Evolutionary conservation across 2,329 filamentous ascomycete genomes (phyloP).

Genomic region (Trichoderma guizhouense): DNA sequence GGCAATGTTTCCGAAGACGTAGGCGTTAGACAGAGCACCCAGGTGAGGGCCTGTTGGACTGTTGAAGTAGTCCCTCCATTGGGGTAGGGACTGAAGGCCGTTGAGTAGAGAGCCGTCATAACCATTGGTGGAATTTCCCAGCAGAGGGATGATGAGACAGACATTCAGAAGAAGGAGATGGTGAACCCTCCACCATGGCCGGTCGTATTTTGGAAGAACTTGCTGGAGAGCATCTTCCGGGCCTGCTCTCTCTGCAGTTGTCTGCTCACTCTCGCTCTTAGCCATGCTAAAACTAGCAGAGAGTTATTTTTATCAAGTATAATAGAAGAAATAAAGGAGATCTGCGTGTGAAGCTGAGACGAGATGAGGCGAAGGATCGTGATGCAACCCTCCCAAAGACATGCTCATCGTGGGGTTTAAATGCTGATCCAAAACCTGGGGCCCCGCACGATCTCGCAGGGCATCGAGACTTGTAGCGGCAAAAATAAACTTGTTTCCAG

Average conservation of each 20-base stretch:
- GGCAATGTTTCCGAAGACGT: neutral
- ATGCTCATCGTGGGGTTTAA: neutral
- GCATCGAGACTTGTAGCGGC: neutral
- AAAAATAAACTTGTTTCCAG: neutral
- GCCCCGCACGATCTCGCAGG: neutral
- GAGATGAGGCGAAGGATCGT: neutral
- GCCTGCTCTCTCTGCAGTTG: neutral
- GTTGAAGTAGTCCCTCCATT: constrained; percentile 40
- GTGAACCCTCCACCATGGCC: neutral
- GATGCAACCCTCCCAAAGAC: neutral
- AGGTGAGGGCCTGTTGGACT: constrained; percentile 32
- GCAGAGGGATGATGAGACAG: neutral
- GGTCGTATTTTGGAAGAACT: neutral
- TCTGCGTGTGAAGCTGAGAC: neutral
- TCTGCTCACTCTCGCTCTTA: neutral
- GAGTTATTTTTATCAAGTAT: neutral
- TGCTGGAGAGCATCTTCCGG: neutral
- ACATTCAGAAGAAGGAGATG: neutral
- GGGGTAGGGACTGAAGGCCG: constrained; percentile 41
- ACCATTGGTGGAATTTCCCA: constrained; percentile 32
- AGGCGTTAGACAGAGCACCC: constrained; percentile 18
- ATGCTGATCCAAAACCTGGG: constrained; percentile 1
- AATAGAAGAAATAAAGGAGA: neutral
- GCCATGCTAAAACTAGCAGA: neutral
- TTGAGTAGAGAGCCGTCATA: constrained; percentile 51